Evolutionary conservation across 257 asterid genomes (phyloP), one percentile per base, ranked within the genome.

Genomic region (Lithospermum erythrorhizon): DNA sequence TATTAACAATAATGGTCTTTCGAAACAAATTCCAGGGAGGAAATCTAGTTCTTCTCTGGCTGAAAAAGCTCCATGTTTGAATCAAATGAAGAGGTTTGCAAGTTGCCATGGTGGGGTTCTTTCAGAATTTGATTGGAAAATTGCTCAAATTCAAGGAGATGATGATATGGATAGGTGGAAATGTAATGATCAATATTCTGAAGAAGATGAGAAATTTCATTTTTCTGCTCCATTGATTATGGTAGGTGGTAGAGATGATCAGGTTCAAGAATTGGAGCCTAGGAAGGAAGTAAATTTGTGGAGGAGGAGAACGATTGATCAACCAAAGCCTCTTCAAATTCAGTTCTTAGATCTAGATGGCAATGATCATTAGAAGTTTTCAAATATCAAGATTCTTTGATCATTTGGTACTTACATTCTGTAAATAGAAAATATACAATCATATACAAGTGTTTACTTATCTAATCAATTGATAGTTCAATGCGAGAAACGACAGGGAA

Each of bases 211-310:
- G 22, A 65, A 65, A 1, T 68, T 72, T 73, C 90, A 27, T 89
- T 81, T 57, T 41, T 41, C 49, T 41, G 49, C 17, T 41, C 87
- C 85, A 57, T 66, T 81, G 8, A 14, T 61, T 67, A 21, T 25
- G 48, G 70, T 63, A 10, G 68, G 66, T 8, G 61, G 18, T n/a
- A 65, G 23, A n/a, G 59, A 64, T 30, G 61, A 47, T 23, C n/a
- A 55, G 24, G 21, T 16, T 18, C n/a, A 56, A 4, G 32, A 20
- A 55, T 22, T 41, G 49, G 49, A 41, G 18, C 49, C 49, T 63
- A 87, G 79, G 75, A 87, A 81, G 70, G 95, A 90, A 70, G 77
- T 87, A 48, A 90, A 90, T 81, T 65, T 90, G 73, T 87, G 97
- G 97, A 84, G 77, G 29, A 83, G 95, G 61, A 80, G 97, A 81